These are phyloP conservation scores for Capsaspora owczarzaki DNA, from an alignment of 78 protist genomes.

Conservation along the genomic window DNA sequence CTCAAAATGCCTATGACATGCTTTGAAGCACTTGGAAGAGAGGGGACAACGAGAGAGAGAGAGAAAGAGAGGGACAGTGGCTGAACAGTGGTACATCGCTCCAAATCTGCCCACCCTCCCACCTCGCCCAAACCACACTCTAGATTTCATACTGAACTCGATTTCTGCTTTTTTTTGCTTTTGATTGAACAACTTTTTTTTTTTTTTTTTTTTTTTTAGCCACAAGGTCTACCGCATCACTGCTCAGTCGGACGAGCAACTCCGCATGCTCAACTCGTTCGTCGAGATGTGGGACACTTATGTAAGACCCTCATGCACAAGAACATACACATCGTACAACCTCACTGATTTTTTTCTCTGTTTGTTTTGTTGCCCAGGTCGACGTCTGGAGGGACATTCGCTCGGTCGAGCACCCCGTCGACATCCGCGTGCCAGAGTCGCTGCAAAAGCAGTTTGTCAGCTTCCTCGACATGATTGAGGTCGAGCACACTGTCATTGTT, in stretches of 20 bases:
- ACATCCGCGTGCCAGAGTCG: background rate
- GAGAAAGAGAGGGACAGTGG: too few species aligned
- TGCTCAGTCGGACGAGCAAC: background rate
- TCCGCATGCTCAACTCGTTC: background rate
- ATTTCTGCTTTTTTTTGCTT: too few species aligned
- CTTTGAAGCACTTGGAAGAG: too few species aligned
- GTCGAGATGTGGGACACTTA: background rate
- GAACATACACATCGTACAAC: background rate
- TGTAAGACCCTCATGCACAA: background rate
- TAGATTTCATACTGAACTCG: too few species aligned
- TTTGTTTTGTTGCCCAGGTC: background rate
- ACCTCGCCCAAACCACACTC: too few species aligned
- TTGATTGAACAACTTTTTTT: too few species aligned
- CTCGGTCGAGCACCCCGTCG: background rate
- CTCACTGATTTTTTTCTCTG: background rate
- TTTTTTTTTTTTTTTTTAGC: too few species aligned
- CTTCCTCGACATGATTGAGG: background rate
- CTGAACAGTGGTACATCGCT: too few species aligned
- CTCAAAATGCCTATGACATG: too few species aligned
- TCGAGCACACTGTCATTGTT: background rate
- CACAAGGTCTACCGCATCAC: slow-evolving; percentile 9
- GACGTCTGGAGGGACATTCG: background rate
- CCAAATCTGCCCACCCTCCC: too few species aligned
- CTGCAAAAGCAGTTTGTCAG: background rate
- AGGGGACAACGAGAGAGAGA: too few species aligned